phyloP scores from a whole-genome alignment of 2,329 filamentous ascomycete genomes.

The Colletotrichum sp. region DNA sequence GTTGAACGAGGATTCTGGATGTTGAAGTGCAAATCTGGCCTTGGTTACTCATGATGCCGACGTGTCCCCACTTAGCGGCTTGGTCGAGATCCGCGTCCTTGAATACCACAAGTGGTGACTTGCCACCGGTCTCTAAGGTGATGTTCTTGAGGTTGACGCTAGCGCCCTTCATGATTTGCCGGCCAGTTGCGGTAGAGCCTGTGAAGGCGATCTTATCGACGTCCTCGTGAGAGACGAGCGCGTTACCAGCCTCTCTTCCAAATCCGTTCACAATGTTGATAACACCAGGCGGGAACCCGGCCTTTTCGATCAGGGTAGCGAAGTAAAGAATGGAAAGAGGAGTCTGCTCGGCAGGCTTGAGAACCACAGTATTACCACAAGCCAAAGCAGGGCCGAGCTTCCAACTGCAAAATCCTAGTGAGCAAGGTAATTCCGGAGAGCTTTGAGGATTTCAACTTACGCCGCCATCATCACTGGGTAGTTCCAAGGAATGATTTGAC shows the following conservation, averaged over 20 bases:
- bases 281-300: constrained; percentile 80
- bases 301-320: constrained; percentile 70
- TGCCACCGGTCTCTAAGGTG: constrained; percentile 71
- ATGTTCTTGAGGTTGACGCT: constrained; percentile 70
- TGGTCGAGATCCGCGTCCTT: constrained; percentile 70
- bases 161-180: constrained; percentile 78
- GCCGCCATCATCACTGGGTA: constrained; percentile 55
- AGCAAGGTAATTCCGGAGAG: neutral
- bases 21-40: constrained; percentile 72
- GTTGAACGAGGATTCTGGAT: constrained; percentile 69
- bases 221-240: constrained; percentile 69
- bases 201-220: constrained; percentile 84
- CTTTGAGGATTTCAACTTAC: neutral
- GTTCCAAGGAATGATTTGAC: constrained; percentile 81
- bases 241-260: constrained; percentile 70
- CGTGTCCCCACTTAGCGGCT: constrained; percentile 64
- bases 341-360: constrained; percentile 73
- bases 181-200: constrained; percentile 74
- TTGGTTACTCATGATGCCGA: constrained; percentile 63
- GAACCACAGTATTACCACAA: constrained; percentile 66
- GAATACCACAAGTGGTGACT: constrained; percentile 69
- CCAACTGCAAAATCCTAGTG: constrained; percentile 47
- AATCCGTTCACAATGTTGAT: constrained; percentile 78
- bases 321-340: constrained; percentile 70
- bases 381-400: constrained; percentile 77